Base-by-base conservation (phyloP, 208 protist species). In the Porcisia deanei region DNA sequence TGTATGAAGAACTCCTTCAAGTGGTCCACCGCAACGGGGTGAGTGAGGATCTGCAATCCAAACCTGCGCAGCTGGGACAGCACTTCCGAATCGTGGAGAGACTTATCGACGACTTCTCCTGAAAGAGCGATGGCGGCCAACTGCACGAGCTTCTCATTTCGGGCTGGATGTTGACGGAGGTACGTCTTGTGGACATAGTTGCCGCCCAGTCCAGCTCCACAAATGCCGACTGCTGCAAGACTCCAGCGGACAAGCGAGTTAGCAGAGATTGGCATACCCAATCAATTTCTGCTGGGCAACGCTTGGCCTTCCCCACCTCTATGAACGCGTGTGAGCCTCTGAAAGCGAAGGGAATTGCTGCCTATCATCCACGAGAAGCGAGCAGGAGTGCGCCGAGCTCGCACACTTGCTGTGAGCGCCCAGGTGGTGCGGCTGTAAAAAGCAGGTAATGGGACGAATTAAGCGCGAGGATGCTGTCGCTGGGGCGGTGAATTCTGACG, bases 121-220 rank as follows among this genome's bases (percentile, higher is more conserved):
- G 91, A 95, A n/a, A 97, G 85, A 6, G 89, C 85, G 20, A 95
- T 75, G 18, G 93, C 93, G 10, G 91, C 88, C 16, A 97, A 54
- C 58, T 88, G 89, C 14, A 97, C 45, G 16, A 95, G 77, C 47
- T 84, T 84, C n/a, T 88, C 84, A 66, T 94, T 89, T n/a, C 85
- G 63, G 45, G 8, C 58, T 37, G 77, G 77, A 34, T 66, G 57
- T 12, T 25, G 63, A 22, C 73, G 71, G 25, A 78, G 30, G 57
- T 81, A 85, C n/a, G 69, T 80, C 25, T 70, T 71, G 76, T 91
- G 87, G 25, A 93, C 53, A 80, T 91, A 88, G 5, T 49, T 69
- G 52, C 83, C 77, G 61, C 82, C 78, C 4, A 80, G 34, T 3
- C 68, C 77, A 18, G 88, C 90, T 7, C 89, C 89, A 18, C 82